Base-by-base conservation (phyloP, 1,284 basidiomycete species). In the Ceraceosorus guamensis region DNA sequence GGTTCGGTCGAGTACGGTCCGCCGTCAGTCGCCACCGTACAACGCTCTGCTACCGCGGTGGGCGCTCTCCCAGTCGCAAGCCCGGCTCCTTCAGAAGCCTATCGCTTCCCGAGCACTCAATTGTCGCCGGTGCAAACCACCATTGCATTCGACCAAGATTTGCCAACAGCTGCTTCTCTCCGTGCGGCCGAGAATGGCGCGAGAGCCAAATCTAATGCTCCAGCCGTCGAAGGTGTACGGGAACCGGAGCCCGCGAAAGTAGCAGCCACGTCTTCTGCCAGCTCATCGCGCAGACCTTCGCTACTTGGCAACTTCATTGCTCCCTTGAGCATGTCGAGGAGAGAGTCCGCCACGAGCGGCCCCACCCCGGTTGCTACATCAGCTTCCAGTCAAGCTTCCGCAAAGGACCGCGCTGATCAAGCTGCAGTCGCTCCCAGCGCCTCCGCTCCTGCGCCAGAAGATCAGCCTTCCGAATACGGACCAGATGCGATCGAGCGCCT, bases 401-500 rank as follows among this genome's bases (percentile, higher is more conserved):
- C 18, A 13, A 30, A 49, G 1, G 30, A 43, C 4, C 24, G 14
- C 13, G 35, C 37, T 31, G 39, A 18, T 5, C 46, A 48, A 14
- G 10, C 14, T 11, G 30, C 7, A 6, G 11, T 11, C 37, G 33
- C 7, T 31, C 14, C 34, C 34, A 24, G 24, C 24, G 24, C 24
- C 24, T 24, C 24, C 24, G 24, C 24, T 24, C 24, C 24, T 24
- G 24, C 24, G 24, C 24, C 24, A 24, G 39, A 41, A 16, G 35
- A 46, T 31, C 18, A 13, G 34, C 45, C 31, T 31, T 13, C 11
- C 37, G 37, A 35, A n/a, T n/a, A 48, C 14, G 52, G 48, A 46
- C 30, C 56, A 8, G 63, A 70, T 48, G 70, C 68, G 1, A 51
- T 71, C 48, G 68, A 71, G 48, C 55, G 61, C 1, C 62, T 71